Base-by-base conservation (phyloP, 169 alveolate genomes). In the Plasmodium adleri region DNA sequence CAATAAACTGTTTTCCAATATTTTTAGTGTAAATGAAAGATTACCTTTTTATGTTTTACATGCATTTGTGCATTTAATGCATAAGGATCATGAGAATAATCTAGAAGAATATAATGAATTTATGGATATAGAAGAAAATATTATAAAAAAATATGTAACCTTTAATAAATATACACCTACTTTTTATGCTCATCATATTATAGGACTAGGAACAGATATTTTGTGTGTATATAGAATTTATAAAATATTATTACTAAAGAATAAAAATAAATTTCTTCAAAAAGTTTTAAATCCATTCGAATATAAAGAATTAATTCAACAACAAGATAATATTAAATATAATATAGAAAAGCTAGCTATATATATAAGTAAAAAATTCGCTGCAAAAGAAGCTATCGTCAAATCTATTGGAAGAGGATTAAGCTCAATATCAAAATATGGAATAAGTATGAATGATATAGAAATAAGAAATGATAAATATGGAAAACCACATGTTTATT, bases 401-500 rank as follows among this genome's bases (percentile, higher is more conserved):
- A 76, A 76, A 22, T 76, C 74, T 12, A 76, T 76, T 32, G 89
- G 89, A 3, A 70, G 89, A 8, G 89, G 89, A 0, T 64, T 76
- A 76, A 76, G 89, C 22, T 76, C 89, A 5, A 76, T 76, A 47
- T 76, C 89, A 45, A 76, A 76, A 68, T 76, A 76, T 43, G 89
- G 89, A 8, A 20, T 76, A 76, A 76, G 89, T 71, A 76, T 76
- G 89, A 76, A 76, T 68, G 89, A 76, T 13, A 76, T 76, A 50
- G 89, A 76, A 59, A 68, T 76, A 76, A 64, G 68, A 64, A 76
- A 76, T 58, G 89, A 76, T 45, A 76, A 76, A 58, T 76, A 76
- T 76, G 89, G 89, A 45, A 76, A 76, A 59, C 89, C 89, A 20
- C 78, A 64, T 58, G 89, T 76, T 28, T 3, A 64, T 76, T 76